These are phyloP conservation scores for Halophytophthora polymorphica DNA, from an alignment of 352 stramenopile genomes.

Conservation along the genomic window DNA sequence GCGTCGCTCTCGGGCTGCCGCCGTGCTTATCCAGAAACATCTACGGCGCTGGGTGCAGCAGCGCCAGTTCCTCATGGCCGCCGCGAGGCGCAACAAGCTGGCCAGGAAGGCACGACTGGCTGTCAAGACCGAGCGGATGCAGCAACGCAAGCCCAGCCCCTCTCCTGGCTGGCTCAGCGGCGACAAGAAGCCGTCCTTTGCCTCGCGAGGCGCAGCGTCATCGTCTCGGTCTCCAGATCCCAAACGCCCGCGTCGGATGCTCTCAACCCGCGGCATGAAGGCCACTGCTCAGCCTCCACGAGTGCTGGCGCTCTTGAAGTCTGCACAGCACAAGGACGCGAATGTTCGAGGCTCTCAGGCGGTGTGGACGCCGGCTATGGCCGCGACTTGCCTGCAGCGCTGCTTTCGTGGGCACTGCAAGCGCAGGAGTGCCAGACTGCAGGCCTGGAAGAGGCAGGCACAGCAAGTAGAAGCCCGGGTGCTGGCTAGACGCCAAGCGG, in stretches of 20 bases:
- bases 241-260: too few relatives aligned
- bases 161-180: neutral
- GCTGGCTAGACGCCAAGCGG: constrained; percentile 19
- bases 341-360: constrained; percentile 3
- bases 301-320: constrained; percentile 9
- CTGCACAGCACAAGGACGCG: constrained; percentile 6
- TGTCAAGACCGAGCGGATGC: constrained; percentile 16
- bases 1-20: constrained; percentile 9
- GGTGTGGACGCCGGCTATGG: neutral
- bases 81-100: constrained; percentile 27
- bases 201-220: too few relatives aligned
- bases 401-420: constrained; percentile 24
- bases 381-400: constrained; percentile 23
- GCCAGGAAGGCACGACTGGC: constrained; percentile 22
- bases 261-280: too few relatives aligned
- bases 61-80: constrained; percentile 32
- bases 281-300: constrained; percentile 8
- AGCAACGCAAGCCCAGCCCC: constrained; percentile 1
- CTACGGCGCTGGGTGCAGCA: constrained; percentile 45
- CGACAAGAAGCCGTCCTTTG: constrained; percentile 2
- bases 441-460: constrained; percentile 25
- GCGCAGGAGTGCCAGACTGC: constrained; percentile 8
- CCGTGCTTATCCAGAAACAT: constrained; percentile 46
- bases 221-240: too few relatives aligned
- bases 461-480: constrained; percentile 29